These are phyloP conservation scores for maize (Zea mays) DNA, from an alignment of 176 grass and related monocot species.

Conservation along the genomic window DNA sequence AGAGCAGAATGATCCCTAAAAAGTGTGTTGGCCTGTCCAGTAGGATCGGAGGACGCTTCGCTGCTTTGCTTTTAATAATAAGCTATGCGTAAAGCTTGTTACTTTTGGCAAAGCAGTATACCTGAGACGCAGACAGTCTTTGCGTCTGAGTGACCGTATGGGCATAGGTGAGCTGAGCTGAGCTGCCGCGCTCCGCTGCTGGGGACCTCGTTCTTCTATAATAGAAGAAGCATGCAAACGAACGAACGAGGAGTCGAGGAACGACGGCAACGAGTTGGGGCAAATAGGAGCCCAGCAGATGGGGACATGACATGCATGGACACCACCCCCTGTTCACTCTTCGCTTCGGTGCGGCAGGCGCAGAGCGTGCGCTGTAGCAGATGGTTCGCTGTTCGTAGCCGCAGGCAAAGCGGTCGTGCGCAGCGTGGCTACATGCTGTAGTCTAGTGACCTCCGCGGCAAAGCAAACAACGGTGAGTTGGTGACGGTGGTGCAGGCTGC, in stretches of 20 bases:
- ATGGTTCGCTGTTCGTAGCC: no score
- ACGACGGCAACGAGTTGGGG: no score
- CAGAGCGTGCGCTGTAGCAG: no score
- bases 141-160: background rate
- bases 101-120: conserved; percentile 18
- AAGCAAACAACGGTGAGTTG: no score
- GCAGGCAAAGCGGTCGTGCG: no score
- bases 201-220: background rate
- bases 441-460: no score
- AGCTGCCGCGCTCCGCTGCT: background rate
- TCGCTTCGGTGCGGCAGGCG: no score
- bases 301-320: no score
- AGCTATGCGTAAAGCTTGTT: background rate
- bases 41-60: conserved; percentile 3
- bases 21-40: background rate
- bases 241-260: no score
- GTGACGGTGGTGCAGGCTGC: no score
- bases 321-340: no score
- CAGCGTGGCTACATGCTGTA: no score
- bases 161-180: background rate
- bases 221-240: background rate
- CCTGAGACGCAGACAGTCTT: background rate
- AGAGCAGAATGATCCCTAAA: conserved; percentile 15
- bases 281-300: background rate
- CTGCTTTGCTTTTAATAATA: background rate